A percentile compares a stretch with the other conserved stretches of the same genome.
phyloP scores from a whole-genome alignment of 371 early-diverging fungal species.

The Enterocytospora artemiae region DNA sequence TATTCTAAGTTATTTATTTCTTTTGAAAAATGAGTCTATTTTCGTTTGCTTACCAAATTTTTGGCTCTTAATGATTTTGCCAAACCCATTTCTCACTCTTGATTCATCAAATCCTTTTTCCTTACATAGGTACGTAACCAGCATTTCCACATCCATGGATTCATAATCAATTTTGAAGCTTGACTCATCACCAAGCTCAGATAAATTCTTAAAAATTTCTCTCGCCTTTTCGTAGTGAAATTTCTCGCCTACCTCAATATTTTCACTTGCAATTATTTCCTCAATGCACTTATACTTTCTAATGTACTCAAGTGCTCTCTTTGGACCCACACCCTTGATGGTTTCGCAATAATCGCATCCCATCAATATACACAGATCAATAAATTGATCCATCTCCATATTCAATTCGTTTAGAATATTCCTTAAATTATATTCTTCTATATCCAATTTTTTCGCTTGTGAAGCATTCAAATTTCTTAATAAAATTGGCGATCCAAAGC shows the following conservation, averaged over 20 bases:
- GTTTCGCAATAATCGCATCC: conserved; percentile 97
- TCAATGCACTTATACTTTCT: conserved; percentile 77
- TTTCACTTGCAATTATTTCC: conserved; percentile 58
- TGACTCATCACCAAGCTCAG: conserved; percentile 66
- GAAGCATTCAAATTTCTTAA: conserved; percentile 85
- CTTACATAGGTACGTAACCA: conserved; percentile 74
- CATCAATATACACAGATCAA: conserved; percentile 91
- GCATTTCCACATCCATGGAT: conserved; percentile 71
- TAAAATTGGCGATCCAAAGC: conserved; percentile 79
- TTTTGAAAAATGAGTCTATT: conserved; percentile 38
- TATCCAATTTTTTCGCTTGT: conserved; percentile 77
- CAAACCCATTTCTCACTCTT: conserved; percentile 71
- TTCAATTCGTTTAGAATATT: conserved; percentile 73
- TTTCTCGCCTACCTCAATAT: conserved; percentile 63
- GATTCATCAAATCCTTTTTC: conserved; percentile 91
- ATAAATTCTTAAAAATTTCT: conserved; percentile 71
- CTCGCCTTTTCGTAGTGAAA: conserved; percentile 84
- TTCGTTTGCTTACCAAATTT: conserved; percentile 27
- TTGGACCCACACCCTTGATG: conserved; percentile 85
- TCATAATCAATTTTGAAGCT: conserved; percentile 64
- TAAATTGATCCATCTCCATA: conserved; percentile 71
- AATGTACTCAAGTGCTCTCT: conserved; percentile 70
- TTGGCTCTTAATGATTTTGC: conserved; percentile 13
- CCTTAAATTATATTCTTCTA: conserved; percentile 74
- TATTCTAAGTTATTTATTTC: conserved; percentile 5